Conservation (phyloP, 148 eudicot genomes). For the Rhododendron kiyosumense region DNA sequence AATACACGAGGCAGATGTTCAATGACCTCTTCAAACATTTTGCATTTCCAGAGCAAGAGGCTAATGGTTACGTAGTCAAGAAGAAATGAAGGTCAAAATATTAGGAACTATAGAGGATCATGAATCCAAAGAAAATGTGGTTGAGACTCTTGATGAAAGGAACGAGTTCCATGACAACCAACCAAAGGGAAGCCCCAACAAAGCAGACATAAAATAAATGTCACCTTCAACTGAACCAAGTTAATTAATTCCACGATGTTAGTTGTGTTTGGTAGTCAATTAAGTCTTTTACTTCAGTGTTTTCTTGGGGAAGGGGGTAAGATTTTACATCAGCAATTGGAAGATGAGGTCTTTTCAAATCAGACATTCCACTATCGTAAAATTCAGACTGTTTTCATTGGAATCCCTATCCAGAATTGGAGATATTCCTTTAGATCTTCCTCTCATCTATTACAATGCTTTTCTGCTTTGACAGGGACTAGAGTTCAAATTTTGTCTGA, state of each 20-base stretch:
- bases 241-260: not conserved
- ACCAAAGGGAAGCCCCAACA: not conserved
- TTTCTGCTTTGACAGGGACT: not conserved
- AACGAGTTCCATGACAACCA: not conserved
- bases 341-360: not conserved
- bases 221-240: not conserved
- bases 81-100: not conserved
- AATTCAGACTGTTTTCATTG: not conserved
- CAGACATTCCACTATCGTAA: not conserved
- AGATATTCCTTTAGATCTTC: not conserved
- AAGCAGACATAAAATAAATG: not conserved
- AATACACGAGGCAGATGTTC: not conserved
- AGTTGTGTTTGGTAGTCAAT: not conserved
- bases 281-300: not conserved
- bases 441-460: not conserved
- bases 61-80: not conserved
- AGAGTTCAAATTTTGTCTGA: not conserved
- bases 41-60: not conserved
- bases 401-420: not conserved
- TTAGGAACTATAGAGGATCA: not conserved
- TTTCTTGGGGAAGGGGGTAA: not conserved
- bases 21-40: not conserved
- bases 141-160: not conserved
- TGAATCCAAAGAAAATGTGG: not conserved
- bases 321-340: not conserved